Percentiles rank a stretch among this genome's conserved stretches.
phyloP scores from a whole-genome alignment of 768 basidiomycete species.

The Naganishia randhawae region DNA sequence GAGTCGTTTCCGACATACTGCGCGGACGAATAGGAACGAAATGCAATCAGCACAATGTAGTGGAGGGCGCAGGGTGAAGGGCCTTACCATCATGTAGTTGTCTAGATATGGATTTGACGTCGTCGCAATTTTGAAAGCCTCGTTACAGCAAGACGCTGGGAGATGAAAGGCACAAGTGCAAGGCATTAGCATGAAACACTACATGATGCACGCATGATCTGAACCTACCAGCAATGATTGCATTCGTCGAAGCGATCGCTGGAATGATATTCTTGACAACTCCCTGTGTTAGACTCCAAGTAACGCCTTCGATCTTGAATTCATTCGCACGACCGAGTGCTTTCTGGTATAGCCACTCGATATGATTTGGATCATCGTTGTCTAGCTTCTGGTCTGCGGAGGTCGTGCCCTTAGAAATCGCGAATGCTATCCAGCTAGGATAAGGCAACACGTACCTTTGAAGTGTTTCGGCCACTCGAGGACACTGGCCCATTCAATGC shows the following conservation, averaged over 20 bases:
- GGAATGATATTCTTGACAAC: slow-evolving; percentile 99
- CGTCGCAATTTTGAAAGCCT: slow-evolving; percentile 98
- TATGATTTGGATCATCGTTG: slow-evolving; percentile 95
- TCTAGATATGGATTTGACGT: slow-evolving; percentile 88
- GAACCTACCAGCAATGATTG: slow-evolving; percentile 79
- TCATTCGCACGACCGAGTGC: slow-evolving; percentile 80
- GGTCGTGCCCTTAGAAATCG: too few relatives aligned
- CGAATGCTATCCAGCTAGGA: too few relatives aligned
- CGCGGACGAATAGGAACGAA: slow-evolving; percentile 24
- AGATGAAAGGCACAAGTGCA: background rate
- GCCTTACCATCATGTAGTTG: slow-evolving; percentile 71
- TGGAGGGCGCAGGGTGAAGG: background rate
- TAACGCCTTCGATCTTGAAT: slow-evolving; percentile 97
- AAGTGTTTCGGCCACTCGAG: slow-evolving; percentile 95
- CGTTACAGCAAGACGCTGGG: slow-evolving; percentile 91
- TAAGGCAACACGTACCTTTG: slow-evolving; percentile 60
- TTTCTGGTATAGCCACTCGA: slow-evolving; percentile 80
- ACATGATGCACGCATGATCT: background rate
- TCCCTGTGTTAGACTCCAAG: slow-evolving; percentile 94
- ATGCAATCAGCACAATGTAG: background rate
- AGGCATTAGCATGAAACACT: background rate
- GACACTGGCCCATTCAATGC: slow-evolving; percentile 99
- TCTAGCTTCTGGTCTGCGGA: slow-evolving; percentile 84
- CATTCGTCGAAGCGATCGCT: slow-evolving; percentile 96
- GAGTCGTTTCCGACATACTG: slow-evolving; percentile 97